A percentile compares a stretch with the other conserved stretches of the same genome.
These are phyloP conservation scores for Yamadazyma kanchanaburiensis DNA, from an alignment of 1,139 yeast genomes.

Conservation along the genomic window DNA sequence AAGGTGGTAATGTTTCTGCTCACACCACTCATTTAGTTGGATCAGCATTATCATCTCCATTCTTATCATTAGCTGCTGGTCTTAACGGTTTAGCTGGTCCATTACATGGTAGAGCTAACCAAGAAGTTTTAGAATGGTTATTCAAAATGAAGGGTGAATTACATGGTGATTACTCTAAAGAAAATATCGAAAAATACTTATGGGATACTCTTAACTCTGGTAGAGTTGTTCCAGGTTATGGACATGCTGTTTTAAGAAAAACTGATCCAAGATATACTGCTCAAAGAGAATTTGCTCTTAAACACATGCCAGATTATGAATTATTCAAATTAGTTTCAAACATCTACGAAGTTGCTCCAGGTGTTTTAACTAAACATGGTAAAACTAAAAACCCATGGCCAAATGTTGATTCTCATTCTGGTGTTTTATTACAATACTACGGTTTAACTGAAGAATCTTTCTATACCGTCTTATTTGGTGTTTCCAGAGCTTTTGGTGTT, in stretches of 20 bases:
- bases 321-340: conserved; percentile 85
- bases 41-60: conserved; percentile 92
- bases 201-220: conserved; percentile 92
- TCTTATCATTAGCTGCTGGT: conserved; percentile 90
- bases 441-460: conserved; percentile 93
- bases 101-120: conserved; percentile 96
- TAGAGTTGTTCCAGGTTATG: conserved; percentile 97
- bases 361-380: conserved; percentile 92
- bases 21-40: conserved; percentile 97
- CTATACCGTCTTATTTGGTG: conserved; percentile 98
- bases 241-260: conserved; percentile 95
- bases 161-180: conserved; percentile 68
- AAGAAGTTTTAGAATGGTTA: conserved; percentile 94
- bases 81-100: conserved; percentile 98
- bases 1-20: conserved; percentile 98
- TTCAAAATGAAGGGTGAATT: conserved; percentile 76
- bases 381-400: conserved; percentile 99
- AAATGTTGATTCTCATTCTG: conserved; percentile 96
- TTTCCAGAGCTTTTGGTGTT: conserved; percentile 96
- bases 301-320: conserved; percentile 96
- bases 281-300: conserved; percentile 93
- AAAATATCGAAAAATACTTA: conserved; percentile 79
- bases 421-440: conserved; percentile 94
- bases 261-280: conserved; percentile 98
- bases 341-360: conserved; percentile 94